Evolutionary conservation across 1,284 basidiomycete genomes (phyloP).

Genomic region (Moesziomyces sp.): DNA sequence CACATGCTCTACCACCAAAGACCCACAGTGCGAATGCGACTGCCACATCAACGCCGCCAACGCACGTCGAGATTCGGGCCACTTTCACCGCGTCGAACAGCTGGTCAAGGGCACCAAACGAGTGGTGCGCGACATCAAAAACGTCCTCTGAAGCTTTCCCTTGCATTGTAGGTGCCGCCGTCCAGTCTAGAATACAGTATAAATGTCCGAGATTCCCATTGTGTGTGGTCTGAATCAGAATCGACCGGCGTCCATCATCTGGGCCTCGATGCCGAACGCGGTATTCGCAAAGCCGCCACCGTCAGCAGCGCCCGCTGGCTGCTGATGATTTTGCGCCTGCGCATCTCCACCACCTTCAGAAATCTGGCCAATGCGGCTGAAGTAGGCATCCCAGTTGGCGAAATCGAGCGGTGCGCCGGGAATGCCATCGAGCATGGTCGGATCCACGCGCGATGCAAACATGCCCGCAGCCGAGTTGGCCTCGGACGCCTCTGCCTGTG

Average conservation of each 20-base stretch:
- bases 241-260: slow-evolving; percentile 50
- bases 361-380: slow-evolving; percentile 21
- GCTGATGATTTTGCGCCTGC: slow-evolving; percentile 1
- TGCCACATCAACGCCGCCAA: slow-evolving; percentile 12
- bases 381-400: slow-evolving; percentile 52
- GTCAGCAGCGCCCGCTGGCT: neutral
- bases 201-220: neutral
- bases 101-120: slow-evolving; percentile 43
- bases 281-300: slow-evolving; percentile 30
- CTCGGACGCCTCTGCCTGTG: neutral
- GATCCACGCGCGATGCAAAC: slow-evolving; percentile 24
- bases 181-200: neutral
- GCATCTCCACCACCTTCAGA: neutral
- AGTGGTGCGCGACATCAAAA: slow-evolving; percentile 39
- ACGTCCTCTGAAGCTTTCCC: slow-evolving; percentile 21
- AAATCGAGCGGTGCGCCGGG: slow-evolving; percentile 52
- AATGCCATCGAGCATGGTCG: slow-evolving; percentile 46
- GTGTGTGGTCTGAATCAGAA: slow-evolving; percentile 15
- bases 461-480: slow-evolving; percentile 4
- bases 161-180: neutral
- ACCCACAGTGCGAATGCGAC: slow-evolving; percentile 5
- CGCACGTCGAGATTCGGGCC: slow-evolving; percentile 14
- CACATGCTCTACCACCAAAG: slow-evolving; percentile 1
- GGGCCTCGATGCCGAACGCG: slow-evolving; percentile 38
- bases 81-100: slow-evolving; percentile 45